These are phyloP conservation scores for Erythrobasidium hasegawianum DNA, from an alignment of 1,284 basidiomycete genomes.

Conservation along the genomic window DNA sequence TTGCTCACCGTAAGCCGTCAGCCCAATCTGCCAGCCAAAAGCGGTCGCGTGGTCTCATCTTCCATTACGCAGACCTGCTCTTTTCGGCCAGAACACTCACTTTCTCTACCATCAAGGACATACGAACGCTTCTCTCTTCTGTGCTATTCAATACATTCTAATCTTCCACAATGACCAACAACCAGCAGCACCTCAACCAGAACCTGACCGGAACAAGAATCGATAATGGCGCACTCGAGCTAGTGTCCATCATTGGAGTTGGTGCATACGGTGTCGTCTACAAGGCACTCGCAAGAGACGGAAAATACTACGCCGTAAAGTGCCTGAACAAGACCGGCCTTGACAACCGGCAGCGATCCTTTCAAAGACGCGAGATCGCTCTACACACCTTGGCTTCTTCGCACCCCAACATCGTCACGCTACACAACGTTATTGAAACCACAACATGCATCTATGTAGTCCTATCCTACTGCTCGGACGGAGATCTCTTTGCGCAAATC, in stretches of 20 bases:
- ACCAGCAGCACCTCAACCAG: slow-evolving; percentile 34
- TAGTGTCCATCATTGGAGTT: slow-evolving; percentile 83
- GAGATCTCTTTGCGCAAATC: slow-evolving; percentile 82
- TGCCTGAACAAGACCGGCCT: slow-evolving; percentile 61
- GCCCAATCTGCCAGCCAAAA: too few relatives aligned
- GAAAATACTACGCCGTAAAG: slow-evolving; percentile 69
- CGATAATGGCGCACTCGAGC: slow-evolving; percentile 60
- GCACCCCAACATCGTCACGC: slow-evolving; percentile 79
- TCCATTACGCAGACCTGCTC: too few relatives aligned
- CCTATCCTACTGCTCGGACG: slow-evolving; percentile 70
- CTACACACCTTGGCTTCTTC: slow-evolving; percentile 62
- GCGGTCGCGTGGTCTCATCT: too few relatives aligned
- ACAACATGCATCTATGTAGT: slow-evolving; percentile 59
- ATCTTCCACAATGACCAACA: slow-evolving; percentile 27
- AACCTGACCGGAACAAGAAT: slow-evolving; percentile 51
- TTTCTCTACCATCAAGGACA: too few relatives aligned
- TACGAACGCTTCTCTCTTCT: too few relatives aligned
- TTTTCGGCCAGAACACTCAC: too few relatives aligned
- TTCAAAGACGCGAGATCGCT: slow-evolving; percentile 71
- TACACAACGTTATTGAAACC: slow-evolving; percentile 80
- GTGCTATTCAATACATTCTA: background rate
- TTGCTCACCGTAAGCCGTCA: too few relatives aligned
- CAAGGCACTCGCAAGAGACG: slow-evolving; percentile 63
- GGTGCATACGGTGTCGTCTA: slow-evolving; percentile 97
- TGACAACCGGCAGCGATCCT: slow-evolving; percentile 67